Percentiles rank a stretch among this genome's conserved stretches.
Conservation (phyloP, 116 monocot species). For the Thalassia testudinum region DNA sequence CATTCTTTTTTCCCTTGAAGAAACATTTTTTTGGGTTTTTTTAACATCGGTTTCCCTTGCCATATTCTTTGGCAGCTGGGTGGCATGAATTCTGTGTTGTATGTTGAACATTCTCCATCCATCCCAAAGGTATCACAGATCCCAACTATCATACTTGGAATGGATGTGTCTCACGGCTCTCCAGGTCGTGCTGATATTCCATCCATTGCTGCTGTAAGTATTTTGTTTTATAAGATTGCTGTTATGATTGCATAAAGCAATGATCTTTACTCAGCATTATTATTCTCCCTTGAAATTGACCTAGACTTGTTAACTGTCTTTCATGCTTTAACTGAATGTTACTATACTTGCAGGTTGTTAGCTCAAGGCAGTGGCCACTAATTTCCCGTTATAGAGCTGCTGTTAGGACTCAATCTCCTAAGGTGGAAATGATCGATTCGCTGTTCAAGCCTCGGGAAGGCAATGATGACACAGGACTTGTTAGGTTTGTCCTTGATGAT, state of each 20-base stretch:
- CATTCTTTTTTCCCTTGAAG: no score
- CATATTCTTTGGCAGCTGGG: conserved; percentile 41
- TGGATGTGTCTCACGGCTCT: conserved; percentile 98
- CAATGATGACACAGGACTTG: conserved; percentile 55
- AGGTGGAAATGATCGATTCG: conserved; percentile 89
- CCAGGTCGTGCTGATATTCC: conserved; percentile 87
- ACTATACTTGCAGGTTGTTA: conserved; percentile 46
- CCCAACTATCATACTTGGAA: conserved; percentile 81
- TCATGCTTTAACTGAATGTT: no score
- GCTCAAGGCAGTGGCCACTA: conserved; percentile 84
- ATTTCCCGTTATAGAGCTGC: conserved; percentile 84
- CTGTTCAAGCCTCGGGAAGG: conserved; percentile 47
- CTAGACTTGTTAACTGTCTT: no score
- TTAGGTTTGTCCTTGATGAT: conserved; percentile 21
- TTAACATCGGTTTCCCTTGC: no score
- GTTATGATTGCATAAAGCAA: no score
- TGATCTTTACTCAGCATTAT: no score
- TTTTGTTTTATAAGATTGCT: neutral
- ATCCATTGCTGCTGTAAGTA: conserved; percentile 90
- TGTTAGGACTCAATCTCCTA: conserved; percentile 78
- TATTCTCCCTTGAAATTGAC: no score
- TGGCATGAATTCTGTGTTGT: conserved; percentile 71
- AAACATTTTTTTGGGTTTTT: no score
- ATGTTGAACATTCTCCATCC: conserved; percentile 33
- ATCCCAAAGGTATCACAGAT: conserved; percentile 36